These are phyloP conservation scores for Tinospora cordifolia DNA, from an alignment of 164 flowering plant species.

Conservation along the genomic window DNA sequence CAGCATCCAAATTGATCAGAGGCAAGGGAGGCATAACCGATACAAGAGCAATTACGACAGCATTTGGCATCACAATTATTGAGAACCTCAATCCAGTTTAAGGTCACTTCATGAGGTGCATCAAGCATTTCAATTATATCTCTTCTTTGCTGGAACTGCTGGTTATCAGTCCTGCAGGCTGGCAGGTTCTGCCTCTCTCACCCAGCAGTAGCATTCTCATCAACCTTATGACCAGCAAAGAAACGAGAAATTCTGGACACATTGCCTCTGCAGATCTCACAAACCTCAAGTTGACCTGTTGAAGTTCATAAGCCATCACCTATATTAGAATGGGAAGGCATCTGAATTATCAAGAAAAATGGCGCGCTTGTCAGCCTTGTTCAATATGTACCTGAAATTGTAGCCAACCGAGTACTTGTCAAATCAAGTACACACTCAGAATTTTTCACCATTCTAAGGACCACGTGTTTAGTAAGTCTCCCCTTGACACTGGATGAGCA, in stretches of 20 bases:
- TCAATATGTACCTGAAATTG: neutral
- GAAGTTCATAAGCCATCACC: neutral
- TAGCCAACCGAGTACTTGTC: neutral
- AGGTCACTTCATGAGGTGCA: neutral
- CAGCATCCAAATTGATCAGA: neutral
- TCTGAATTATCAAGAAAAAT: neutral
- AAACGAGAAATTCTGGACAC: neutral
- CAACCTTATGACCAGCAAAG: neutral
- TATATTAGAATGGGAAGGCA: neutral
- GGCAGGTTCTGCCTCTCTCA: neutral
- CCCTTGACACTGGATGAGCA: neutral
- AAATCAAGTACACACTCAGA: neutral
- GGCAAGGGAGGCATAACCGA: conserved; percentile 1
- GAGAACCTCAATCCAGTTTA: neutral
- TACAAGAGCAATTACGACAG: conserved; percentile 1
- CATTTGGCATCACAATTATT: conserved; percentile 2
- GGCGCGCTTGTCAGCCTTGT: neutral
- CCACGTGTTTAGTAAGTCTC: neutral
- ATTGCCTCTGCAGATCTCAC: neutral
- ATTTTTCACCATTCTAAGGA: neutral
- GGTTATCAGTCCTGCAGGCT: neutral
- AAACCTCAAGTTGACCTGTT: neutral
- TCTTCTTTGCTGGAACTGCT: neutral
- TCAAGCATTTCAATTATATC: neutral
- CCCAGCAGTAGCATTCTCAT: neutral